Evolutionary conservation across 352 stramenopile species (phyloP).

Genomic region (Pythium aphanidermatum): DNA sequence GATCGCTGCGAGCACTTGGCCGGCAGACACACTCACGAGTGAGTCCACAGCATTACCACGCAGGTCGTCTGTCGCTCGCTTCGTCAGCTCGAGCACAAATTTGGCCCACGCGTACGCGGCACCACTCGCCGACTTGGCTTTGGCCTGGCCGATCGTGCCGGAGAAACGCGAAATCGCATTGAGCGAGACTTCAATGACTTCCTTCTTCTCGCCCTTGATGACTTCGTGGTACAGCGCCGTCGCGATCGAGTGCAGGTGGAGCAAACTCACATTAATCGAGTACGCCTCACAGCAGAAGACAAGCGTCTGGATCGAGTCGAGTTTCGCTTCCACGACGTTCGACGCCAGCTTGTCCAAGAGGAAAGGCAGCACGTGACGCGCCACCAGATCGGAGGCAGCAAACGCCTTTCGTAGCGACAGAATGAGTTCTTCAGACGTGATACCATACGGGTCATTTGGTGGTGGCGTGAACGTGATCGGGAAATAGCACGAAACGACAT

Average conservation of each 20-base stretch:
- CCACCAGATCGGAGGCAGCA: slow-evolving; percentile 67
- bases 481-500: slow-evolving; percentile 90
- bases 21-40: slow-evolving; percentile 69
- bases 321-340: slow-evolving; percentile 70
- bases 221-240: slow-evolving; percentile 78
- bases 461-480: slow-evolving; percentile 90
- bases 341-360: slow-evolving; percentile 83
- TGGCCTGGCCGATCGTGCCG: slow-evolving; percentile 54
- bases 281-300: slow-evolving; percentile 79
- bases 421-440: slow-evolving; percentile 84
- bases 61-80: slow-evolving; percentile 58
- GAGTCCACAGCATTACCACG: slow-evolving; percentile 70
- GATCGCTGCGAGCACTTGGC: slow-evolving; percentile 57
- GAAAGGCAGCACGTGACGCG: slow-evolving; percentile 78
- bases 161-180: slow-evolving; percentile 60
- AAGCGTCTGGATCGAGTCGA: slow-evolving; percentile 78
- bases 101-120: slow-evolving; percentile 78
- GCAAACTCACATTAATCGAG: slow-evolving; percentile 69
- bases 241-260: slow-evolving; percentile 61
- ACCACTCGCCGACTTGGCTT: slow-evolving; percentile 41
- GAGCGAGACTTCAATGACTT: slow-evolving; percentile 61
- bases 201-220: slow-evolving; percentile 78
- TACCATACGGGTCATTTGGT: slow-evolving; percentile 88
- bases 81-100: slow-evolving; percentile 76
- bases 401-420: slow-evolving; percentile 76